Conservation (phyloP, 2,329 filamentous ascomycete species). For the Mollisiaceae sp. region DNA sequence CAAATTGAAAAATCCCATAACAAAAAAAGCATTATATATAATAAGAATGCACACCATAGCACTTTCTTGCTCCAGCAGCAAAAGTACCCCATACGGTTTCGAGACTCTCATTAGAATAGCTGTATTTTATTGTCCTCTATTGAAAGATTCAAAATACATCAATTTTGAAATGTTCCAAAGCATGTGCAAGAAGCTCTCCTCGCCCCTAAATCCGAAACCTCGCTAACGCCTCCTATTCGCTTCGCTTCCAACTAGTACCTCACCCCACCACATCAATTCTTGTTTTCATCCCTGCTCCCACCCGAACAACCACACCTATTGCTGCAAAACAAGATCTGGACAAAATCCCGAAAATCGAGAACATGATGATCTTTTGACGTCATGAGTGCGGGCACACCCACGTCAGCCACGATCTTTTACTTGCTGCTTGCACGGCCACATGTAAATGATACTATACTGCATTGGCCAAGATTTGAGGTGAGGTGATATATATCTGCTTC, state of each 20-base stretch:
- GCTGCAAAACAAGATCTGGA: conserved; percentile 1
- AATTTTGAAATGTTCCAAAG: background rate
- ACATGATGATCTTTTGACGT: background rate
- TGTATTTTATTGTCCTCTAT: too few relatives aligned
- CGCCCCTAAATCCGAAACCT: conserved; percentile 7
- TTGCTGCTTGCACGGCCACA: conserved; percentile 7
- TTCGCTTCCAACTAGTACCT: background rate
- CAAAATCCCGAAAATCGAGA: background rate
- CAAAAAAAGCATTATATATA: too few relatives aligned
- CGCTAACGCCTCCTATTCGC: conserved; percentile 10
- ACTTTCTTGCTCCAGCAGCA: too few relatives aligned
- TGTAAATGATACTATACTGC: too few relatives aligned
- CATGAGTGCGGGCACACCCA: background rate
- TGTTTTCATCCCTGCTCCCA: conserved; percentile 3
- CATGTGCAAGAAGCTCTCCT: conserved; percentile 4
- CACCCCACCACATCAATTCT: background rate
- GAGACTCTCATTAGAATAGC: too few relatives aligned
- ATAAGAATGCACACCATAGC: too few relatives aligned
- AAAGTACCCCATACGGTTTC: too few relatives aligned
- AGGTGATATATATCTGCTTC: background rate
- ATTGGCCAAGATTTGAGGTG: background rate
- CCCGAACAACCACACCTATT: background rate
- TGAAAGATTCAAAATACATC: too few relatives aligned
- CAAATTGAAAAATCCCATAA: too few relatives aligned
- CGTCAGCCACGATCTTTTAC: conserved; percentile 6